These are phyloP conservation scores for Salvia miltiorrhiza DNA, from an alignment of 257 asterid species.

Conservation along the genomic window DNA sequence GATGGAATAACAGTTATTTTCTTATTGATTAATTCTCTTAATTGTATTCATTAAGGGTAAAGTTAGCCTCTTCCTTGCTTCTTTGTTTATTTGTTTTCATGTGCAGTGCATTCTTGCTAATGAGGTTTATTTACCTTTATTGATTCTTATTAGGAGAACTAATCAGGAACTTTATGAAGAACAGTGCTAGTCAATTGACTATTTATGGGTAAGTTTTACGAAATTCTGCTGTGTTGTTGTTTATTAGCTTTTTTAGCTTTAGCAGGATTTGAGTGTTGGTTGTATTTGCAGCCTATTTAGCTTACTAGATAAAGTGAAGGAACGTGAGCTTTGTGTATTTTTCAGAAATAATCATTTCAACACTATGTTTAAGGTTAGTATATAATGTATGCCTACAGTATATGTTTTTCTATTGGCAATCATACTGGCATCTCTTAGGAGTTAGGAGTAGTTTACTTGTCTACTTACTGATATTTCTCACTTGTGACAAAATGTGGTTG, in stretches of 20 bases:
- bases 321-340: constrained; percentile 88
- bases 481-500: background rate
- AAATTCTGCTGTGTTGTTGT: constrained; percentile 3
- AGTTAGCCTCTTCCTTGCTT: background rate
- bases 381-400: background rate
- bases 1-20: constrained; percentile 1
- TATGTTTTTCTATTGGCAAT: background rate
- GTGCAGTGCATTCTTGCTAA: constrained; percentile 2
- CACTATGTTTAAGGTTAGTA: constrained; percentile 93
- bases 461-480: background rate
- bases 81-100: background rate
- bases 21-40: background rate
- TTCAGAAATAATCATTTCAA: constrained; percentile 99
- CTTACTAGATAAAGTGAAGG: constrained; percentile 86
- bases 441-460: constrained; percentile 6
- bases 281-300: constrained; percentile 66
- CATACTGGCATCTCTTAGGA: background rate
- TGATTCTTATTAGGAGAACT: constrained; percentile 54
- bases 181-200: constrained; percentile 91
- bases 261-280: constrained; percentile 22
- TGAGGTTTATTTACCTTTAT: background rate
- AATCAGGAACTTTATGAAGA: constrained; percentile 65
- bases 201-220: constrained; percentile 52
- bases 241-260: constrained; percentile 18
- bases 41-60: background rate